phyloP scores from a whole-genome alignment of 1,284 basidiomycete species.

The Pholiota adiposa region DNA sequence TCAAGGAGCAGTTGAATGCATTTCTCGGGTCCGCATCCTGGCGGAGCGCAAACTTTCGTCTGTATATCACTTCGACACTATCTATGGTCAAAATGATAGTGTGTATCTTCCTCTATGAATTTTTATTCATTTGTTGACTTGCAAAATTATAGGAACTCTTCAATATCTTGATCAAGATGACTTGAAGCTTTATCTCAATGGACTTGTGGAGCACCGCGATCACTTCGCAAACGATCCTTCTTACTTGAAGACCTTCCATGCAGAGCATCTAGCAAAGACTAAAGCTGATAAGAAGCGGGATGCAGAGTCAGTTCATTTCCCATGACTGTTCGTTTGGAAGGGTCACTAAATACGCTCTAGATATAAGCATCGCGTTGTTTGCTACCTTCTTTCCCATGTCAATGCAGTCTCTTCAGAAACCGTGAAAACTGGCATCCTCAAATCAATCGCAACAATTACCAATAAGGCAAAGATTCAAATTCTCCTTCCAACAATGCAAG shows the following conservation, averaged over 20 bases:
- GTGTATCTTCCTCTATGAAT: conserved; percentile 29
- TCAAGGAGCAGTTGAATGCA: conserved; percentile 64
- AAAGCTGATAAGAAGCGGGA: conserved; percentile 68
- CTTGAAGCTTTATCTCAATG: conserved; percentile 67
- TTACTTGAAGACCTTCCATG: conserved; percentile 70
- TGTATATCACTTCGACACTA: conserved; percentile 82
- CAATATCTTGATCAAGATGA: conserved; percentile 84
- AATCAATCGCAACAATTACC: conserved; percentile 60
- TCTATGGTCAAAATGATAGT: conserved; percentile 80
- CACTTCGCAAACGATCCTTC: conserved; percentile 73
- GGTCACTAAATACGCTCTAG: conserved; percentile 39
- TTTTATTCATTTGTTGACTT: not conserved
- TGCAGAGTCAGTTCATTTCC: conserved; percentile 49
- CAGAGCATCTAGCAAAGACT: conserved; percentile 52
- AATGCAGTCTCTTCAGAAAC: conserved; percentile 57
- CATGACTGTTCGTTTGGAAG: not conserved
- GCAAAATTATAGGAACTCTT: conserved; percentile 51
- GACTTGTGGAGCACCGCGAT: conserved; percentile 56
- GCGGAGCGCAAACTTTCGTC: conserved; percentile 51
- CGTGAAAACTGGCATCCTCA: conserved; percentile 63
- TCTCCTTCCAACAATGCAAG: conserved; percentile 64
- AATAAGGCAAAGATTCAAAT: conserved; percentile 69
- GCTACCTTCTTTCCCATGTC: conserved; percentile 85
- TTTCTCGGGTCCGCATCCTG: conserved; percentile 53
- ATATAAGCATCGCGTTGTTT: conserved; percentile 77